Conservation (phyloP, 1,284 basidiomycete genomes). For the Grifola frondosa region DNA sequence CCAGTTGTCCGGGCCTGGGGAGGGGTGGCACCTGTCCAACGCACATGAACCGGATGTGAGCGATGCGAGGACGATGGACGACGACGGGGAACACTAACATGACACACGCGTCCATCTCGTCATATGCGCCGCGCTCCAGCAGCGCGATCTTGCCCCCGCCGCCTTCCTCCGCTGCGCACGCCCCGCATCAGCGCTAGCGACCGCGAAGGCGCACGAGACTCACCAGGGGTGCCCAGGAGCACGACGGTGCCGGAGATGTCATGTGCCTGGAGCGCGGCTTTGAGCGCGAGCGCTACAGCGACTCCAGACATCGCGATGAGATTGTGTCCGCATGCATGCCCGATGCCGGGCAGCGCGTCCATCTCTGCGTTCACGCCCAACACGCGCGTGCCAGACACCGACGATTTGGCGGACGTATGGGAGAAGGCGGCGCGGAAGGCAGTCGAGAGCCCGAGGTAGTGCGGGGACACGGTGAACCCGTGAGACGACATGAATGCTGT, state of each 20-base stretch:
- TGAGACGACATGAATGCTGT: constrained; percentile 41
- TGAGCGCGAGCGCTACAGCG: constrained; percentile 71
- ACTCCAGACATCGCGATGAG: constrained; percentile 81
- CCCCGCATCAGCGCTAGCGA: background rate
- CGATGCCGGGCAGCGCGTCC: constrained; percentile 59
- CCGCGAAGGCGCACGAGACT: constrained; percentile 4
- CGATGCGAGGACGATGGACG: background rate
- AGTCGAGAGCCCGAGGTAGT: constrained; percentile 57
- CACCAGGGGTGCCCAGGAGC: constrained; percentile 81
- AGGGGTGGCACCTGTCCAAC: constrained; percentile 61
- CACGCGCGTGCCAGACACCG: constrained; percentile 45
- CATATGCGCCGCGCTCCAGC: constrained; percentile 71
- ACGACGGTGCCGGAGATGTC: constrained; percentile 69
- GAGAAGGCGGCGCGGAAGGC: constrained; percentile 70
- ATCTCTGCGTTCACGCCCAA: constrained; percentile 78
- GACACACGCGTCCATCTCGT: constrained; percentile 74
- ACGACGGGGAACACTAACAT: constrained; percentile 47
- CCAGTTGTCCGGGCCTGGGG: constrained; percentile 46
- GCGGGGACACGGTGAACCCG: constrained; percentile 57
- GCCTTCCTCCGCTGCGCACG: constrained; percentile 64
- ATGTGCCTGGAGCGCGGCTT: constrained; percentile 63
- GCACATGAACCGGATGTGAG: constrained; percentile 10
- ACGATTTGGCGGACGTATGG: constrained; percentile 3
- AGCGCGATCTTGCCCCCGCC: constrained; percentile 78
- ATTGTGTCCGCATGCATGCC: constrained; percentile 85